Conservation (phyloP, 2,329 filamentous ascomycete genomes). For the Fusarium nygamai region DNA sequence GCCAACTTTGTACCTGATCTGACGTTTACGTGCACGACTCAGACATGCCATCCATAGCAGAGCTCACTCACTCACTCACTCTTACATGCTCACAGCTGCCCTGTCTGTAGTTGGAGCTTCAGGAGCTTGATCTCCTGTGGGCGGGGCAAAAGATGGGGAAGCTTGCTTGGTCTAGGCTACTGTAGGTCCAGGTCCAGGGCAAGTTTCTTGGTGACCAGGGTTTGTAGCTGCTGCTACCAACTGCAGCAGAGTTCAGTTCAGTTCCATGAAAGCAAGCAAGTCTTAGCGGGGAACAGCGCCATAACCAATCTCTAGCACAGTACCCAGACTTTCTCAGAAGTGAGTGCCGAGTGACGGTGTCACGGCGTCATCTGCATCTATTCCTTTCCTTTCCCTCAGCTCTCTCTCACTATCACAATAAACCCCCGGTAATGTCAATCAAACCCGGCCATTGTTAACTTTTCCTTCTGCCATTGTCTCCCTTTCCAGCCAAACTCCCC, state of each 20-base stretch:
- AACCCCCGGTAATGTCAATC: conserved; percentile 4
- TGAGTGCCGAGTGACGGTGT: conserved; percentile 38
- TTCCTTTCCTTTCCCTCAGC: conserved; percentile 19
- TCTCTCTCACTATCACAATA: background rate
- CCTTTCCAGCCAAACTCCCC: background rate
- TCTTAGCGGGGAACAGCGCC: conserved; percentile 19
- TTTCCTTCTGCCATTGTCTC: background rate
- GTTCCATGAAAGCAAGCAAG: conserved; percentile 3
- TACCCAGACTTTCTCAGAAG: conserved; percentile 6
- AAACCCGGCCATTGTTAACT: background rate
- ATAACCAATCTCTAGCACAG: background rate
- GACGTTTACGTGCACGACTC: conserved; percentile 21
- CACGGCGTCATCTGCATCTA: conserved; percentile 38
- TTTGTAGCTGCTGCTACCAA: background rate
- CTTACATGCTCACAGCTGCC: background rate
- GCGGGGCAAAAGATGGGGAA: conserved; percentile 32
- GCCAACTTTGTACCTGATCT: conserved; percentile 33
- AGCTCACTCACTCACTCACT: background rate
- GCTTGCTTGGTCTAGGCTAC: conserved; percentile 17
- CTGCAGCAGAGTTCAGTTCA: background rate
- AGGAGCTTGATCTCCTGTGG: conserved; percentile 29
- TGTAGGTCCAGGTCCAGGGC: background rate
- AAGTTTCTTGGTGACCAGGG: conserved; percentile 6
- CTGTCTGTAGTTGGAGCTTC: background rate
- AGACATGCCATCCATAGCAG: background rate